phyloP scores from a whole-genome alignment of 1,284 basidiomycete species.

The Pascua guehoae region DNA sequence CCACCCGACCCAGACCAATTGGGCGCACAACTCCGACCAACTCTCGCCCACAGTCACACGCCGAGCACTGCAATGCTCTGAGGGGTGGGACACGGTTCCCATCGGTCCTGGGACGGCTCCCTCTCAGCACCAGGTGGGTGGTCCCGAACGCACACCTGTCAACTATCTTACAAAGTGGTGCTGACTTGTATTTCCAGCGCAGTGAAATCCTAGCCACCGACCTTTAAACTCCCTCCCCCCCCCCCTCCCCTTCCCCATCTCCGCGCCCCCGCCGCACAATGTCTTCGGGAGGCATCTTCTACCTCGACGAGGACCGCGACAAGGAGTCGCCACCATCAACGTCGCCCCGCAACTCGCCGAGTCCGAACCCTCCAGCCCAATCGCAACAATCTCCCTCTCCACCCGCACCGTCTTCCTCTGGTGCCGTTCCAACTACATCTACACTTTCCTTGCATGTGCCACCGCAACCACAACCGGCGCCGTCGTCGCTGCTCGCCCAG shows the following conservation, averaged over 20 bases:
- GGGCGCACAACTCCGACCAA: no score
- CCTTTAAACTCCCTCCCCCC: no score
- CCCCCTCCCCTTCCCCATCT: no score
- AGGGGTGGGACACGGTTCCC: no score
- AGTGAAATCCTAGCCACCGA: neutral
- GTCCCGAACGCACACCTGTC: no score
- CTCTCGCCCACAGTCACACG: no score
- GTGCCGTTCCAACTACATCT: conserved; percentile 2
- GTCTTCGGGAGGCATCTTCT: conserved; percentile 24
- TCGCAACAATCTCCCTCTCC: conserved; percentile 5
- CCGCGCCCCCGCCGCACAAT: neutral
- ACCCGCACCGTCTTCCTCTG: neutral
- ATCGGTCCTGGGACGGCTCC: no score
- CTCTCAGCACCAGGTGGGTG: no score
- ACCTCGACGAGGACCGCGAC: conserved; percentile 41
- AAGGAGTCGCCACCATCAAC: conserved; percentile 21
- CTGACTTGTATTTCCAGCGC: no score
- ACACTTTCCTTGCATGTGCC: neutral
- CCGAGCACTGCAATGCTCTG: no score
- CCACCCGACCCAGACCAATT: no score
- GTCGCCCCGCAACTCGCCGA: conserved; percentile 22
- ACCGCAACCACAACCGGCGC: neutral
- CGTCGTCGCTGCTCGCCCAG: conserved; percentile 20
- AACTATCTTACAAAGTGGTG: no score
- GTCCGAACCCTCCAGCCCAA: neutral